These are phyloP conservation scores for Curvularia lunata DNA, from an alignment of 2,329 filamentous ascomycete species.

Conservation along the genomic window DNA sequence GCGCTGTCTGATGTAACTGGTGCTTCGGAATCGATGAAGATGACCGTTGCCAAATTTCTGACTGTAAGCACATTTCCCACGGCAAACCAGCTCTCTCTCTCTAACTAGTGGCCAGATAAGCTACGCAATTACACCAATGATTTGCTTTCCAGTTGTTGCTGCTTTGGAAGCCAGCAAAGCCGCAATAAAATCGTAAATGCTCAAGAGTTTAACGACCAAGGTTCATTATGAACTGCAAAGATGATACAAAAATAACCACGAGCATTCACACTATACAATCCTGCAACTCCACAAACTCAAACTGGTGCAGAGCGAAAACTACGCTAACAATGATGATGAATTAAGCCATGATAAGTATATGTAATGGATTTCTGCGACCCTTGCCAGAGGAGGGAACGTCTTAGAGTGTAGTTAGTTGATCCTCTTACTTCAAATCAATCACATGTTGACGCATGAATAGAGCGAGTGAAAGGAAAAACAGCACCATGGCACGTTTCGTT, in stretches of 20 bases:
- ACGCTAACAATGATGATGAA: no score
- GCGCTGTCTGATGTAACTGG: slow-evolving; percentile 59
- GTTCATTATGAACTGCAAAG: neutral
- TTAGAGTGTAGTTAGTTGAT: no score
- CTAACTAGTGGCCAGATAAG: slow-evolving; percentile 41
- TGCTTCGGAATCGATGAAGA: slow-evolving; percentile 55
- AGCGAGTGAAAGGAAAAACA: neutral
- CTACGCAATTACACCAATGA: slow-evolving; percentile 53
- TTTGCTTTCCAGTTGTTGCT: slow-evolving; percentile 54
- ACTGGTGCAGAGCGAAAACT: no score
- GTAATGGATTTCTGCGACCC: no score
- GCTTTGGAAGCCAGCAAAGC: slow-evolving; percentile 47
- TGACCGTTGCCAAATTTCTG: slow-evolving; percentile 61
- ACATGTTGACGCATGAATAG: neutral
- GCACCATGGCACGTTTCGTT: no score
- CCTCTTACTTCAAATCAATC: neutral
- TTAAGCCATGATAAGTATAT: no score
- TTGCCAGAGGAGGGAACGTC: no score
- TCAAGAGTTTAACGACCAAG: neutral
- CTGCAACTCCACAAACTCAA: neutral
- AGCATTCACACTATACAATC: neutral
- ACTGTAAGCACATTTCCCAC: slow-evolving; percentile 45
- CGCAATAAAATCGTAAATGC: slow-evolving; percentile 11
- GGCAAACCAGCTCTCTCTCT: neutral
- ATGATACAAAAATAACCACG: neutral